phyloP scores from a whole-genome alignment of 306 rosid genomes.

The Acacia confusa region DNA sequence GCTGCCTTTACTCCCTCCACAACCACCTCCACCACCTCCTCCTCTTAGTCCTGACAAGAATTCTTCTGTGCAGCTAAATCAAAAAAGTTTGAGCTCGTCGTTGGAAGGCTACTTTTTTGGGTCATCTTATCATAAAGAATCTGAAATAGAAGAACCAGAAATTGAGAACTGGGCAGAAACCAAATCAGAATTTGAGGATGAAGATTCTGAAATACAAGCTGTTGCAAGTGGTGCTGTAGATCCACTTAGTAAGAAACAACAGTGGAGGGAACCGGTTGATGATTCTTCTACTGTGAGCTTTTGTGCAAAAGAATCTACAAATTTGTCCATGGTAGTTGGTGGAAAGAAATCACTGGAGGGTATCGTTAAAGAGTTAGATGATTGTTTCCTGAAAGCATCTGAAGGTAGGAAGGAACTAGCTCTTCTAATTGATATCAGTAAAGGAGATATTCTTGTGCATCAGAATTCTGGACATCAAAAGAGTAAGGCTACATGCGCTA shows the following conservation, averaged over 20 bases:
- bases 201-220: slow-evolving; percentile 58
- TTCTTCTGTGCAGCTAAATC: slow-evolving; percentile 3
- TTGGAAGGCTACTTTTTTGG: slow-evolving; percentile 22
- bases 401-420: slow-evolving; percentile 74
- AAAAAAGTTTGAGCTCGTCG: slow-evolving; percentile 32
- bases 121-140: slow-evolving; percentile 28
- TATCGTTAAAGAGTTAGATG: slow-evolving; percentile 72
- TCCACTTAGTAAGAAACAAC: slow-evolving; percentile 46
- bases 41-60: slow-evolving; percentile 58
- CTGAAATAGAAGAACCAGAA: slow-evolving; percentile 42
- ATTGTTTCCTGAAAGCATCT: slow-evolving; percentile 79
- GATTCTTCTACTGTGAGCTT: slow-evolving; percentile 44
- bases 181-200: slow-evolving; percentile 69
- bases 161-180: slow-evolving; percentile 70
- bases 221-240: slow-evolving; percentile 36
- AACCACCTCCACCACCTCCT: slow-evolving; percentile 77
- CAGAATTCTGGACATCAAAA: slow-evolving; percentile 47
- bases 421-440: slow-evolving; percentile 69
- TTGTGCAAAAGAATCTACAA: slow-evolving; percentile 40
- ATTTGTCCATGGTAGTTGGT: slow-evolving; percentile 38
- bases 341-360: slow-evolving; percentile 68
- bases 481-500: slow-evolving; percentile 45
- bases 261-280: slow-evolving; percentile 33
- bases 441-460: slow-evolving; percentile 49
- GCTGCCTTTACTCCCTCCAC: slow-evolving; percentile 61